phyloP scores from a whole-genome alignment of 352 stramenopile species.

The Globisporangium parvum region DNA sequence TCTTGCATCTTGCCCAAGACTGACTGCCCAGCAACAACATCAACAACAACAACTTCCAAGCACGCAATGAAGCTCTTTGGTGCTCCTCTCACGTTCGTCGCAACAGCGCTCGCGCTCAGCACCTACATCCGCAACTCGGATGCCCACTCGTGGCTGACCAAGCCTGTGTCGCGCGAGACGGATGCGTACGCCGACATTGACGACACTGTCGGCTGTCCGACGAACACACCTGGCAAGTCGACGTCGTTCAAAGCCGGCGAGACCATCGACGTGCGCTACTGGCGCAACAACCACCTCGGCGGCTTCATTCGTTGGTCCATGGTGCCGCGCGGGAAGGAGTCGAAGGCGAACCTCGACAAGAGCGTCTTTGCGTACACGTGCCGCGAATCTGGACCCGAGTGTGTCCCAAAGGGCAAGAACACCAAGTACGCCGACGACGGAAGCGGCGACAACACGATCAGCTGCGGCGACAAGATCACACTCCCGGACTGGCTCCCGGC shows the following conservation, averaged over 20 bases:
- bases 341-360: slow-evolving; percentile 27
- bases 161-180: slow-evolving; percentile 35
- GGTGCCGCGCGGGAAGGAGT: slow-evolving; percentile 21
- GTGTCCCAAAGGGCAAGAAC: slow-evolving; percentile 23
- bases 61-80: slow-evolving; percentile 6
- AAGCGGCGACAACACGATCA: slow-evolving; percentile 28
- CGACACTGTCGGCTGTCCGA: slow-evolving; percentile 26
- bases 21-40: too few relatives aligned
- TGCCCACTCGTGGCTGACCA: slow-evolving; percentile 37
- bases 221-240: slow-evolving; percentile 19
- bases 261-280: slow-evolving; percentile 44
- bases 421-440: slow-evolving; percentile 37
- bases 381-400: slow-evolving; percentile 30
- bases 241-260: slow-evolving; percentile 35
- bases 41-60: background rate
- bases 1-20: background rate
- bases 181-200: slow-evolving; percentile 24
- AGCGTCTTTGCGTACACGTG: slow-evolving; percentile 56
- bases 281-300: slow-evolving; percentile 51
- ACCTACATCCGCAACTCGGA: slow-evolving; percentile 3
- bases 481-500: slow-evolving; percentile 35
- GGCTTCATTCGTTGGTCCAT: slow-evolving; percentile 51
- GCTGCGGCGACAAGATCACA: slow-evolving; percentile 40
- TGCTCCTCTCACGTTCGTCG: background rate
- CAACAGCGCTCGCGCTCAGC: slow-evolving; percentile 2